A percentile compares a stretch with the other conserved stretches of the same genome.
Evolutionary conservation across 768 basidiomycete genomes (phyloP).

Genomic region (Lepiota brunneoincarnata): DNA sequence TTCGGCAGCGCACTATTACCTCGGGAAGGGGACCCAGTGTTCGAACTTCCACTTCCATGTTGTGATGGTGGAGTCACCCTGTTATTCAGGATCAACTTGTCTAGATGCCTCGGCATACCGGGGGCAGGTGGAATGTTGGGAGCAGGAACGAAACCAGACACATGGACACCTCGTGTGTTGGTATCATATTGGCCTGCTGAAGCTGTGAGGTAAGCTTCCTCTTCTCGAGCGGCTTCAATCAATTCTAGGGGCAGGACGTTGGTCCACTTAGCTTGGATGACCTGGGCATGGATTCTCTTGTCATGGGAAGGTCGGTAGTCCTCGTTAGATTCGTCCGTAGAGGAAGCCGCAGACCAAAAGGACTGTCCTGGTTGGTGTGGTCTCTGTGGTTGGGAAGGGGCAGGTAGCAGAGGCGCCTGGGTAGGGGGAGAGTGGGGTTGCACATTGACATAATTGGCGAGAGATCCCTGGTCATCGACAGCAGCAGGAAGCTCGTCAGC

Average conservation of each 20-base stretch:
- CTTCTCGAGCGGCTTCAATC: constrained; percentile 75
- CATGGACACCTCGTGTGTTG: constrained; percentile 20
- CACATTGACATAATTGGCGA: constrained; percentile 92
- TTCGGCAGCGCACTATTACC: constrained; percentile 8
- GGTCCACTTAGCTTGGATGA: constrained; percentile 59
- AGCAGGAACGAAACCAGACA: constrained; percentile 48
- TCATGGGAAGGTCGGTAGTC: constrained; percentile 10
- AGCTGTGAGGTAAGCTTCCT: constrained; percentile 70
- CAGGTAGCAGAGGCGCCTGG: constrained; percentile 19
- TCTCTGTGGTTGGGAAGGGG: constrained; percentile 28
- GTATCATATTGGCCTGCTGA: constrained; percentile 34
- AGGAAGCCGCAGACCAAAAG: constrained; percentile 38
- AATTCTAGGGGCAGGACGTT: constrained; percentile 75
- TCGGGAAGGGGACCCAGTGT: constrained; percentile 3
- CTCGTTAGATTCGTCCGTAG: constrained; percentile 32
- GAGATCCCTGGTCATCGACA: constrained; percentile 89
- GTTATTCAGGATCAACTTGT: constrained; percentile 88
- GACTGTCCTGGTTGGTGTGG: constrained; percentile 31
- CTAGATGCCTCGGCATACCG: constrained; percentile 82
- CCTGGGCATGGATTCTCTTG: constrained; percentile 6
- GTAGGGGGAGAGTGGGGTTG: constrained; percentile 25
- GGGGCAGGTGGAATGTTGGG: constrained; percentile 90
- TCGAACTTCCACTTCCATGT: constrained; percentile 5
- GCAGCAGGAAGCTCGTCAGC: constrained; percentile 77
- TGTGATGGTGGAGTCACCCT: constrained; percentile 26